Evolutionary conservation across 495 filamentous ascomycete genomes (phyloP), one percentile per base, ranked within the genome.

Genomic region (Terfezia boudieri): DNA sequence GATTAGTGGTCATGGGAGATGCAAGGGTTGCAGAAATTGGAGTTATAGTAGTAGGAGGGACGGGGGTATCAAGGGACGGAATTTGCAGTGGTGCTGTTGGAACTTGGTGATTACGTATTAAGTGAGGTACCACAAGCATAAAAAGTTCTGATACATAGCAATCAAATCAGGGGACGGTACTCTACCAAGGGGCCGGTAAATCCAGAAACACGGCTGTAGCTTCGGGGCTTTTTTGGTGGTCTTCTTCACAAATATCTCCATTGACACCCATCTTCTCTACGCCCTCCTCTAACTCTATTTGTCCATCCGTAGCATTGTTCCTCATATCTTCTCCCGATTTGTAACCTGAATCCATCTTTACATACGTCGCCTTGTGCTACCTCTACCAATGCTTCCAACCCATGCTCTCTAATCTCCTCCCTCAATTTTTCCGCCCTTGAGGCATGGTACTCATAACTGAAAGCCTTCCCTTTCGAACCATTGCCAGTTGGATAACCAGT

Each of bases 301-400:
- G 11, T 20, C 43, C 36, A n/a, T 51, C 58, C 11, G 7, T 50
- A 6, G 26, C 4, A 46, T 4, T 51, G 17, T 16, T 16, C 50
- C 50, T 37, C 37, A 36, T 14, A 37, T 36, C 50, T 37, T n/a
- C 32, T 12, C 54, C 41, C 41, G 22, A 16, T 10, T 55, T 43
- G 35, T 52, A 0, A 85, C 67, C 14, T 60, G 65, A 98, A 98
- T 8, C 90, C 90, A 51, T 84, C 78, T 8, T 78, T 72, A 69
- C 88, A 98, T 50, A 98, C 92, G 61, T 98, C 87, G 49, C 88
- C 80, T 65, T 94, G 82, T 3, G 84, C 87, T n/a, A 94, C 73
- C 10, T 82, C 69, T 2, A 95, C 86, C 1, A 93, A 58, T 0
- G 68, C 71, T 11, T 78, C 73, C 6, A 98, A 70, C 1, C 79